These are phyloP conservation scores for Paramecium pentaurelia DNA, from an alignment of 73 alveolate species.

Conservation along the genomic window DNA sequence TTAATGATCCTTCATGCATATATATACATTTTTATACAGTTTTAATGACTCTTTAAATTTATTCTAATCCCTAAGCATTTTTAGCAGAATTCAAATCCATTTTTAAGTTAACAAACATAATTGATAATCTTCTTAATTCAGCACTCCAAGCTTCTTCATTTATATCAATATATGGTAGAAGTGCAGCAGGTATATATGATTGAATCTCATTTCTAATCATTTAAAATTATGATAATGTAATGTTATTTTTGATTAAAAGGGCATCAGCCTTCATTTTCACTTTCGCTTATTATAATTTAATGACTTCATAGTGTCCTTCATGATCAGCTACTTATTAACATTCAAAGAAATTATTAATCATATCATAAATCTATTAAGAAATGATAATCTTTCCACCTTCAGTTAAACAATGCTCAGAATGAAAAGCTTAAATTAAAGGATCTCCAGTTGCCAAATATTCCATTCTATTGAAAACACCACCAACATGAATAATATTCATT, in stretches of 20 bases:
- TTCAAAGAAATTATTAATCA: slow-evolving; percentile 73
- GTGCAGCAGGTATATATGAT: slow-evolving; percentile 92
- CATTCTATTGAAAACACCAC: slow-evolving; percentile 94
- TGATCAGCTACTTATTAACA: slow-evolving; percentile 58
- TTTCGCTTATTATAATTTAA: slow-evolving; percentile 14
- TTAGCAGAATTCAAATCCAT: slow-evolving; percentile 81
- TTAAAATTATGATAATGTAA: slow-evolving; percentile 68
- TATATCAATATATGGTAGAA: slow-evolving; percentile 85
- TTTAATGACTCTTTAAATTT: slow-evolving; percentile 72
- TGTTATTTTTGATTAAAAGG: slow-evolving; percentile 80
- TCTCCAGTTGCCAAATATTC: slow-evolving; percentile 95
- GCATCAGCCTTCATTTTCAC: slow-evolving; percentile 95
- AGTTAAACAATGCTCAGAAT: slow-evolving; percentile 86
- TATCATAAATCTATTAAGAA: slow-evolving; percentile 79
- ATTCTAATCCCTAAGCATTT: slow-evolving; percentile 81
- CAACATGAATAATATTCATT: slow-evolving; percentile 91
- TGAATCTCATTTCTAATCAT: slow-evolving; percentile 73
- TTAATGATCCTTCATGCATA: slow-evolving; percentile 88
- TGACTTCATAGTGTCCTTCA: slow-evolving; percentile 7
- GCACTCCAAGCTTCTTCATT: slow-evolving; percentile 85
- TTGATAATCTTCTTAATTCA: slow-evolving; percentile 87
- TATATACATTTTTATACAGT: slow-evolving; percentile 84
- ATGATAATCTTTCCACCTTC: slow-evolving; percentile 92
- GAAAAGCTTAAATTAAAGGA: slow-evolving; percentile 89
- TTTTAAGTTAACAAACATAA: slow-evolving; percentile 88